phyloP scores from a whole-genome alignment of 164 flowering plant genomes.

The Liquidambar formosana region DNA sequence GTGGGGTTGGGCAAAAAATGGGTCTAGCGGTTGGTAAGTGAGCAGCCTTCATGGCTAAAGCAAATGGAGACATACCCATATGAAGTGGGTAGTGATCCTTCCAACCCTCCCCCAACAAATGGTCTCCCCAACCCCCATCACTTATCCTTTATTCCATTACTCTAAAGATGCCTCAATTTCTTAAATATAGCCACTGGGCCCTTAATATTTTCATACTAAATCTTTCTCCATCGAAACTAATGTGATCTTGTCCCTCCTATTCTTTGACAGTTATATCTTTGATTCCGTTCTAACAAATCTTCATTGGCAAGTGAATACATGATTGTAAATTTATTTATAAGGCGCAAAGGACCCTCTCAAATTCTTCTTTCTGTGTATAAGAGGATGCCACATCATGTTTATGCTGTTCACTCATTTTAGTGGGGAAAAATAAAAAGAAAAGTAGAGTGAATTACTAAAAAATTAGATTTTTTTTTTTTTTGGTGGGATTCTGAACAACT shows the following conservation, averaged over 20 bases:
- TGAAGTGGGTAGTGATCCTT: slow-evolving; percentile 4
- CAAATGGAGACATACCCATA: background rate
- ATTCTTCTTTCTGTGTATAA: no score
- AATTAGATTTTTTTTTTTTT: no score
- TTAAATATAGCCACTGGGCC: background rate
- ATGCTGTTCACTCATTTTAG: no score
- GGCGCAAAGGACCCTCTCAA: no score
- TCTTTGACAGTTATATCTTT: background rate
- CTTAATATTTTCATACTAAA: background rate
- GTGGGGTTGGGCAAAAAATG: background rate
- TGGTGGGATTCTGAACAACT: no score
- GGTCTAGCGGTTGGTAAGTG: background rate
- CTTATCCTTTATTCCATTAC: background rate
- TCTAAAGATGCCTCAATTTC: background rate
- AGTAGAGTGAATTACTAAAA: no score
- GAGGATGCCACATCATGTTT: no score
- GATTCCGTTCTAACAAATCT: background rate
- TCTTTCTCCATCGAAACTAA: background rate
- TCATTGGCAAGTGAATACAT: background rate
- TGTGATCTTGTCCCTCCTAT: slow-evolving; percentile 2
- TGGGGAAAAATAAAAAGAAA: no score
- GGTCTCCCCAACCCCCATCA: background rate
- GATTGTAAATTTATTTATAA: no score
- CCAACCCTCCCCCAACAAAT: background rate
- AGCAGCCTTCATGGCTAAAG: background rate